Evolutionary conservation across 2,329 filamentous ascomycete genomes (phyloP).

Genomic region (Trichoderma arundinaceum): DNA sequence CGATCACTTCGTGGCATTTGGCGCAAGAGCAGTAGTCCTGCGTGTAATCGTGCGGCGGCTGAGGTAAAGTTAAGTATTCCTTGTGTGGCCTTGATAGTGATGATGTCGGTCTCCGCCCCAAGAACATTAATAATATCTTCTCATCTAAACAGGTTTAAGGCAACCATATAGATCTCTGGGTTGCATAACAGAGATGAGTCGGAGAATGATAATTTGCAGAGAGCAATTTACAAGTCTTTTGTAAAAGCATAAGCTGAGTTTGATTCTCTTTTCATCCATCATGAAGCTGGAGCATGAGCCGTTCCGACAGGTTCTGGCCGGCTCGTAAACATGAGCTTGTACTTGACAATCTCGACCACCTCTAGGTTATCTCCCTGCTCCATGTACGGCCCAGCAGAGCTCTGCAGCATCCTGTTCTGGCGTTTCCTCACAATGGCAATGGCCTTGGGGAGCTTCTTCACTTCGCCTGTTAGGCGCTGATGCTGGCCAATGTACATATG

Average conservation of each 20-base stretch:
- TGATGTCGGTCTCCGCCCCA: too few relatives aligned
- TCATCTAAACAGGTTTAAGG: too few relatives aligned
- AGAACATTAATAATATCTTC: too few relatives aligned
- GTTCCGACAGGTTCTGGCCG: conserved; percentile 83
- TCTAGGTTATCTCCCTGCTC: conserved; percentile 65
- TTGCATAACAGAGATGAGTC: too few relatives aligned
- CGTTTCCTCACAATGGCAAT: conserved; percentile 76
- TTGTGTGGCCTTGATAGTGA: too few relatives aligned
- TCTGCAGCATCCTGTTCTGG: conserved; percentile 51
- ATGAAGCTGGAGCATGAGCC: conserved; percentile 38
- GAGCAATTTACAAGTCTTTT: background rate
- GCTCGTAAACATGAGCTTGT: conserved; percentile 83
- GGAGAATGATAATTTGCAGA: background rate
- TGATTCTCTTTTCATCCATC: background rate
- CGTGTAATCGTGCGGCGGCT: too few relatives aligned
- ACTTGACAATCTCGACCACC: conserved; percentile 84
- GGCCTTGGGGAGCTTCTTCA: conserved; percentile 82
- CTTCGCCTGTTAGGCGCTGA: conserved; percentile 86
- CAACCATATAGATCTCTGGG: too few relatives aligned
- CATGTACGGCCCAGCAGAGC: conserved; percentile 47
- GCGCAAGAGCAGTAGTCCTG: too few relatives aligned
- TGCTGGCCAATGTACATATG: conserved; percentile 88
- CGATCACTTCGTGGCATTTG: too few relatives aligned
- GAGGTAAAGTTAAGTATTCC: too few relatives aligned
- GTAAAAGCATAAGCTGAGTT: background rate